Conservation (phyloP, 768 basidiomycete genomes). For the Amanita thiersii region DNA sequence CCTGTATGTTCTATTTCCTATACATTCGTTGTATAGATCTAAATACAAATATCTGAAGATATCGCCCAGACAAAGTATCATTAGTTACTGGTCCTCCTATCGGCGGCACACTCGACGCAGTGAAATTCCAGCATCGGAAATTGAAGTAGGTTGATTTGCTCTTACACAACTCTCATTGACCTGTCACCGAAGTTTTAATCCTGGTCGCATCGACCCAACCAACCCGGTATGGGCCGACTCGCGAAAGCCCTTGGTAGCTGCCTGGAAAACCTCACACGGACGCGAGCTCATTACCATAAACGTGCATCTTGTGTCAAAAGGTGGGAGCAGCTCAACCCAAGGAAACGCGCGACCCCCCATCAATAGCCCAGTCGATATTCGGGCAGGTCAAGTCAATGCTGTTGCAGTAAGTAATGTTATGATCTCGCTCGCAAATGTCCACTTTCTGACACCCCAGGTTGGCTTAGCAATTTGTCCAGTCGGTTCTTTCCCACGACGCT, state of each 20-base stretch:
- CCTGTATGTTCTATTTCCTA: conserved; percentile 26
- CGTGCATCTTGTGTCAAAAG: conserved; percentile 51
- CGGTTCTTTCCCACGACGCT: conserved; percentile 31
- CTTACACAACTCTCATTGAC: conserved; percentile 4
- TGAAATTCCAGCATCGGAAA: conserved; percentile 28
- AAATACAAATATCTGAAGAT: conserved; percentile 18
- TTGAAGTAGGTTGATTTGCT: conserved; percentile 28
- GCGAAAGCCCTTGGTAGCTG: conserved; percentile 53
- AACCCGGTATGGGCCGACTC: conserved; percentile 46
- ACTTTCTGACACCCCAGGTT: conserved; percentile 1
- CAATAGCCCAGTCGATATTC: conserved; percentile 39
- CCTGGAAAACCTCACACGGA: conserved; percentile 40
- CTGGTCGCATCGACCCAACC: conserved; percentile 52
- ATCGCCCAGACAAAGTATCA: conserved; percentile 40
- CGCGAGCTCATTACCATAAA: conserved; percentile 49
- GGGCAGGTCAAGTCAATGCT: conserved; percentile 40
- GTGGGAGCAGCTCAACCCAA: conserved; percentile 43
- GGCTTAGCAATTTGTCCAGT: conserved; percentile 37
- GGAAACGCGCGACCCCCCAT: conserved; percentile 54
- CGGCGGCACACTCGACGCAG: conserved; percentile 41
- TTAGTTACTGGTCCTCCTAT: conserved; percentile 36
- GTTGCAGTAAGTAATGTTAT: conserved; percentile 35
- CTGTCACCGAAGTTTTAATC: conserved; percentile 39
- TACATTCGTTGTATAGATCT: neutral
- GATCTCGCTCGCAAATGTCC: no score